Evolutionary conservation across 371 early-diverging fungal species (phyloP).

Genomic region (Polyrhizophydium stewartii): DNA sequence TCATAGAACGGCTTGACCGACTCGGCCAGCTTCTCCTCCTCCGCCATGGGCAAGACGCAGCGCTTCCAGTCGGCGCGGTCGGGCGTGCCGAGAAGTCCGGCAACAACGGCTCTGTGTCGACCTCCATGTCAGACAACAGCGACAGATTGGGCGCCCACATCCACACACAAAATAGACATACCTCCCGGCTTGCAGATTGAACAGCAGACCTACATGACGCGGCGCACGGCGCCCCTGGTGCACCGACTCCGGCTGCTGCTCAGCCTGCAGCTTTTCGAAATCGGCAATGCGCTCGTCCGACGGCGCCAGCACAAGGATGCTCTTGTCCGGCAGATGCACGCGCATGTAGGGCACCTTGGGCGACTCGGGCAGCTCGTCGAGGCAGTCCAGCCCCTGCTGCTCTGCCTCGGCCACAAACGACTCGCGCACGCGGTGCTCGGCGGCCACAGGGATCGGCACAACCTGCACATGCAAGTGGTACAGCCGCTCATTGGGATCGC

Average conservation of each 20-base stretch:
- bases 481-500: conserved; percentile 13
- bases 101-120: conserved; percentile 59
- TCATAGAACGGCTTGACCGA: conserved; percentile 13
- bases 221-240: neutral
- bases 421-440: conserved; percentile 10
- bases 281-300: conserved; percentile 14
- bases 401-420: conserved; percentile 35
- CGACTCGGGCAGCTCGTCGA: conserved; percentile 38
- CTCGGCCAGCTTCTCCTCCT: conserved; percentile 46
- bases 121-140: no score
- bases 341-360: conserved; percentile 53
- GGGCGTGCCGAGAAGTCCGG: conserved; percentile 54
- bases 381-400: conserved; percentile 5
- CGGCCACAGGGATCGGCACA: conserved; percentile 32
- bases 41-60: conserved; percentile 52
- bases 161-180: conserved; percentile 1
- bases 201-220: no score
- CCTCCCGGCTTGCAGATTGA: conserved; percentile 72
- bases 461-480: conserved; percentile 62
- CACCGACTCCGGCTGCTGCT: conserved; percentile 6
- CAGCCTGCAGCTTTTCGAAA: conserved; percentile 7
- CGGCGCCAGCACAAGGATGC: conserved; percentile 17
- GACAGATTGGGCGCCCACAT: neutral
- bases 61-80: conserved; percentile 72
- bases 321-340: conserved; percentile 53